phyloP scores from a whole-genome alignment of 768 basidiomycete genomes.

The Astraeus odoratus region DNA sequence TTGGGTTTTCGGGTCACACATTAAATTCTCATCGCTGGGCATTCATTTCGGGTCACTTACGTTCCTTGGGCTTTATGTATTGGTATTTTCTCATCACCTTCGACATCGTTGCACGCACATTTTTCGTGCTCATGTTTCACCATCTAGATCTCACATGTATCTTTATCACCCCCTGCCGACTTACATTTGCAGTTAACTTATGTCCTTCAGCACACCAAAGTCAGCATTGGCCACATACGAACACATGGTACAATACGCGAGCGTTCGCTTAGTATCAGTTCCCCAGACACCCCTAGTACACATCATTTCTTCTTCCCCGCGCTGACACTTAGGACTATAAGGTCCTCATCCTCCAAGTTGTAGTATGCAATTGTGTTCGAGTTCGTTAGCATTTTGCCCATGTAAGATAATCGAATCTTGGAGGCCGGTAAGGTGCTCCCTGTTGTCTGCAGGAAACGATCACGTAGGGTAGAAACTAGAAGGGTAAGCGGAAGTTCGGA shows the following conservation, averaged over 20 bases:
- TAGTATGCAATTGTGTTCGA: constrained; percentile 75
- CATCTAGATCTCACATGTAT: constrained; percentile 7
- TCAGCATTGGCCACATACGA: neutral
- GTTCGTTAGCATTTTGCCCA: constrained; percentile 84
- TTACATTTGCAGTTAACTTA: neutral
- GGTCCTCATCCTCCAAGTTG: constrained; percentile 89
- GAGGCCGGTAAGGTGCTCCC: constrained; percentile 78
- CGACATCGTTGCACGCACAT: neutral
- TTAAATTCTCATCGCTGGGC: constrained; percentile 1
- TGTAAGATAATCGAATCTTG: constrained; percentile 71
- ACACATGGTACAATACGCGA: constrained; percentile 8
- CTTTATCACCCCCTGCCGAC: constrained; percentile 8
- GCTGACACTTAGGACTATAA: constrained; percentile 69
- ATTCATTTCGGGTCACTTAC: constrained; percentile 14
- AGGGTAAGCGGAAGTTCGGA: constrained; percentile 79
- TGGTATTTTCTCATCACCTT: constrained; percentile 1
- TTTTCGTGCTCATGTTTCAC: neutral
- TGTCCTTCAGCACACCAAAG: neutral
- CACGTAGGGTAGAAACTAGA: constrained; percentile 83
- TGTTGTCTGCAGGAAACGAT: constrained; percentile 74
- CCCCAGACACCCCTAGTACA: neutral
- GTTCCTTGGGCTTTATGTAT: constrained; percentile 8
- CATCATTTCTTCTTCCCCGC: constrained; percentile 66
- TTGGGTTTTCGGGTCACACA: constrained; percentile 3
- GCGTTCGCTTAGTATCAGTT: neutral